These are phyloP conservation scores for Schizophyllum commune DNA, from an alignment of 1,284 basidiomycete species.

Conservation along the genomic window DNA sequence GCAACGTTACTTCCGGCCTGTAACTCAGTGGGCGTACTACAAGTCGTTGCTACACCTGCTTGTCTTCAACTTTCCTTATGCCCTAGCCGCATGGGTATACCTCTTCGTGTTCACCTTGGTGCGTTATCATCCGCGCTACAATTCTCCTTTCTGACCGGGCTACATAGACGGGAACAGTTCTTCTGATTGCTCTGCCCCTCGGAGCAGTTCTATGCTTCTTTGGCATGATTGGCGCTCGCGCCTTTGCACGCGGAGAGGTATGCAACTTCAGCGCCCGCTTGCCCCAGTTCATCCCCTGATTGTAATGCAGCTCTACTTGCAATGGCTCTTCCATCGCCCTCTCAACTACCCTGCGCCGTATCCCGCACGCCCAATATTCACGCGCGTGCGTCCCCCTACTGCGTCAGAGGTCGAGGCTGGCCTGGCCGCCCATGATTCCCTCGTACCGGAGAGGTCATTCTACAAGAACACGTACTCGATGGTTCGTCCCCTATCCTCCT, in stretches of 20 bases:
- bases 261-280: conserved; percentile 10
- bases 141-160: conserved; percentile 1
- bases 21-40: conserved; percentile 48
- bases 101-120: conserved; percentile 74
- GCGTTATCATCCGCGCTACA: conserved; percentile 20
- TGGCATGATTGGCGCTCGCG: conserved; percentile 61
- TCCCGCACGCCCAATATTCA: conserved; percentile 63
- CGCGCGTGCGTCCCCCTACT: conserved; percentile 42
- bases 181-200: conserved; percentile 68
- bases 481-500: conserved; percentile 34
- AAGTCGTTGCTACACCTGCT: conserved; percentile 57
- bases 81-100: conserved; percentile 63
- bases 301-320: conserved; percentile 46
- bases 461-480: conserved; percentile 74
- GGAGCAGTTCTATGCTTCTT: conserved; percentile 71
- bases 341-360: conserved; percentile 49
- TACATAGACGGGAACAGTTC: conserved; percentile 60
- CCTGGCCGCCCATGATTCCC: conserved; percentile 16
- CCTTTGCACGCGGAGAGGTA: conserved; percentile 65
- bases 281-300: conserved; percentile 1
- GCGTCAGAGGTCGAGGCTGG: conserved; percentile 45
- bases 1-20: conserved; percentile 56
- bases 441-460: conserved; percentile 53
- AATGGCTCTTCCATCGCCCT: conserved; percentile 62
- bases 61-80: conserved; percentile 69